These are phyloP conservation scores for Lasiodiplodia citricola DNA, from an alignment of 2,329 filamentous ascomycete genomes.

Conservation along the genomic window DNA sequence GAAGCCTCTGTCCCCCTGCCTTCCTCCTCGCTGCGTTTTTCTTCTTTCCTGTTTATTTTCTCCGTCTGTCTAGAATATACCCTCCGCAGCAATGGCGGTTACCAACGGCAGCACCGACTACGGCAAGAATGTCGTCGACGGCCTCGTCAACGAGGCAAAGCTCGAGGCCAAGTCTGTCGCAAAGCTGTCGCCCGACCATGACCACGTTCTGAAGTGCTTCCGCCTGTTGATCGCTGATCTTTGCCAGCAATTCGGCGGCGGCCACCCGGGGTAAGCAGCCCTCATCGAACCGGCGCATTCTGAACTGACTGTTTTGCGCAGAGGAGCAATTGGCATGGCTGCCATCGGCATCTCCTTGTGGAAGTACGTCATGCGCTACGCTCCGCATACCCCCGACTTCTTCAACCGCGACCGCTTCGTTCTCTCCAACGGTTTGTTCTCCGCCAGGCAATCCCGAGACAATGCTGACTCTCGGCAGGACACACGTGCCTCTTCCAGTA, in stretches of 20 bases:
- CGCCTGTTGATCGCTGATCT: constrained; percentile 69
- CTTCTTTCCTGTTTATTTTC: background rate
- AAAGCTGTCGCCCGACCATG: constrained; percentile 42
- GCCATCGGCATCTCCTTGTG: constrained; percentile 66
- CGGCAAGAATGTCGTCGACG: constrained; percentile 35
- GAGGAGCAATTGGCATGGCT: constrained; percentile 65
- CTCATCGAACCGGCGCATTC: background rate
- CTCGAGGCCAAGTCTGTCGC: constrained; percentile 29
- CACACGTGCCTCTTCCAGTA: constrained; percentile 63
- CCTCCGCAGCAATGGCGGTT: constrained; percentile 14
- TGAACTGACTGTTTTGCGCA: constrained; percentile 32
- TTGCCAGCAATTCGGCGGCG: constrained; percentile 72
- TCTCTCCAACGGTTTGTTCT: constrained; percentile 59
- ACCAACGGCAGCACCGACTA: constrained; percentile 31
- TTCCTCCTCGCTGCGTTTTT: background rate
- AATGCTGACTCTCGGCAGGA: constrained; percentile 35
- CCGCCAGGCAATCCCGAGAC: background rate
- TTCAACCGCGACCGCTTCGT: constrained; percentile 69
- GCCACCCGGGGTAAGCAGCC: constrained; percentile 65
- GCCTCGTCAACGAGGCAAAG: constrained; percentile 35
- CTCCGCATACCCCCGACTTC: constrained; percentile 59
- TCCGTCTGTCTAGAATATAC: background rate
- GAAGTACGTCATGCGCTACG: constrained; percentile 68
- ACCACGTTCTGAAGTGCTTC: constrained; percentile 65
- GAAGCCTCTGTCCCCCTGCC: background rate